phyloP scores from a whole-genome alignment of 1,139 yeast genomes.

The Wickerhamomyces sp. region DNA sequence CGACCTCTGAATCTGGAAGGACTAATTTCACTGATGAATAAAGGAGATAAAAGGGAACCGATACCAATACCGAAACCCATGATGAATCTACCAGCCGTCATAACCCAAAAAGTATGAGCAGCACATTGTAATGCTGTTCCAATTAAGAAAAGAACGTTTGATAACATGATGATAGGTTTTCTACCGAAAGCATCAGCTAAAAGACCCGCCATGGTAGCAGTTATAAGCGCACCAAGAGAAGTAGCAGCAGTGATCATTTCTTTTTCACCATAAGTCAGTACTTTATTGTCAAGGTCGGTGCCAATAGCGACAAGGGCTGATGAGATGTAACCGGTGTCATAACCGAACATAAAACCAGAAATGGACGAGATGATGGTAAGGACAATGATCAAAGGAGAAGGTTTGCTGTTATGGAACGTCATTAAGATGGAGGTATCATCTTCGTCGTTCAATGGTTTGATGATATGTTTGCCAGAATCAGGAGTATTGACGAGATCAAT shows the following conservation, averaged over 20 bases:
- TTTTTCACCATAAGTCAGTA: slow-evolving; percentile 68
- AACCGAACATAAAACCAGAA: slow-evolving; percentile 95
- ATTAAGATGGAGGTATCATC: slow-evolving; percentile 37
- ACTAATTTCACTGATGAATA: slow-evolving; percentile 87
- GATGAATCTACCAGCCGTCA: slow-evolving; percentile 85
- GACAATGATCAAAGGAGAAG: slow-evolving; percentile 60
- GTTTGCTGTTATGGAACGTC: slow-evolving; percentile 40
- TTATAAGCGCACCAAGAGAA: slow-evolving; percentile 83
- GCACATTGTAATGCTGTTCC: slow-evolving; percentile 85
- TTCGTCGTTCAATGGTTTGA: slow-evolving; percentile 35
- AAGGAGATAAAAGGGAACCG: slow-evolving; percentile 86
- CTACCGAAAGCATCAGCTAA: slow-evolving; percentile 81
- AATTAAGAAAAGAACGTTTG: slow-evolving; percentile 71
- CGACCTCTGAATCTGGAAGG: slow-evolving; percentile 92
- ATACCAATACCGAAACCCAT: slow-evolving; percentile 97
- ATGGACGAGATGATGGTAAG: slow-evolving; percentile 80
- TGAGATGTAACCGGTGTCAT: slow-evolving; percentile 94
- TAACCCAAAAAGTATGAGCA: slow-evolving; percentile 78
- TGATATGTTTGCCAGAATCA: not conserved
- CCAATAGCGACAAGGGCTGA: slow-evolving; percentile 86
- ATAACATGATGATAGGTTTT: slow-evolving; percentile 71
- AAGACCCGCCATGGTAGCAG: slow-evolving; percentile 73
- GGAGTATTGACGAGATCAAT: not conserved
- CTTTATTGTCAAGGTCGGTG: slow-evolving; percentile 55
- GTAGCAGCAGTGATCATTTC: slow-evolving; percentile 95